Conservation (phyloP, 2,329 filamentous ascomycete genomes). For the Beauveria asiatica region DNA sequence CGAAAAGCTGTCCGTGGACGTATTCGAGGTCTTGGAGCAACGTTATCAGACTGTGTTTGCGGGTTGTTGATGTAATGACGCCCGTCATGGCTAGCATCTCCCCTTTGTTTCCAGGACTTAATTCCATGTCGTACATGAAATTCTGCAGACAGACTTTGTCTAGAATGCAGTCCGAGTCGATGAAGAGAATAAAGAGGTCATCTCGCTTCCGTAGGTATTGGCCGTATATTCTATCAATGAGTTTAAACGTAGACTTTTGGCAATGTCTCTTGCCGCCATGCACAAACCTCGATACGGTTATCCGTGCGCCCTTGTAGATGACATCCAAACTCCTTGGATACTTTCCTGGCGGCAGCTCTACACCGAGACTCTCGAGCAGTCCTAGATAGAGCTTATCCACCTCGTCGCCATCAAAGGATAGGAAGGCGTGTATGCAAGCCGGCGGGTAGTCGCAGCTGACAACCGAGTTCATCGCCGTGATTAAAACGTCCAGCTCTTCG, state of each 20-base stretch:
- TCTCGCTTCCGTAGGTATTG: constrained; percentile 82
- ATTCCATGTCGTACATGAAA: constrained; percentile 97
- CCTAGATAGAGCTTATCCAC: constrained; percentile 84
- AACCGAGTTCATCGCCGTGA: constrained; percentile 83
- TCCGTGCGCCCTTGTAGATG: constrained; percentile 68
- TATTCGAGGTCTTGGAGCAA: constrained; percentile 97
- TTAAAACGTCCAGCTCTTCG: constrained; percentile 73
- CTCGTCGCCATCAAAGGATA: constrained; percentile 87
- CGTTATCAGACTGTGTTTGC: constrained; percentile 81
- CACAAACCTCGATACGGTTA: constrained; percentile 86
- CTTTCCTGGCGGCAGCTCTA: constrained; percentile 63
- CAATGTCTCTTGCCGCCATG: constrained; percentile 92
- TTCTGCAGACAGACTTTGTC: constrained; percentile 90
- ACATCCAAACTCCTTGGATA: constrained; percentile 91
- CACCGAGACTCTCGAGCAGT: constrained; percentile 76
- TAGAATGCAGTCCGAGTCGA: constrained; percentile 93
- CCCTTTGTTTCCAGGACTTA: constrained; percentile 82
- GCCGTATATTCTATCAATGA: constrained; percentile 87
- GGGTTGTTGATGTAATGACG: constrained; percentile 89
- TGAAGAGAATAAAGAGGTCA: constrained; percentile 91
- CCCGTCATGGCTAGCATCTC: constrained; percentile 98
- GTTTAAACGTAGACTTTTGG: constrained; percentile 84
- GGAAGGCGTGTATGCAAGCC: constrained; percentile 85
- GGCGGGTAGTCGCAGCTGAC: constrained; percentile 91
- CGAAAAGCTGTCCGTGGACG: constrained; percentile 91